phyloP scores from a whole-genome alignment of 495 filamentous ascomycete species.

The Aspergillus wentii region DNA sequence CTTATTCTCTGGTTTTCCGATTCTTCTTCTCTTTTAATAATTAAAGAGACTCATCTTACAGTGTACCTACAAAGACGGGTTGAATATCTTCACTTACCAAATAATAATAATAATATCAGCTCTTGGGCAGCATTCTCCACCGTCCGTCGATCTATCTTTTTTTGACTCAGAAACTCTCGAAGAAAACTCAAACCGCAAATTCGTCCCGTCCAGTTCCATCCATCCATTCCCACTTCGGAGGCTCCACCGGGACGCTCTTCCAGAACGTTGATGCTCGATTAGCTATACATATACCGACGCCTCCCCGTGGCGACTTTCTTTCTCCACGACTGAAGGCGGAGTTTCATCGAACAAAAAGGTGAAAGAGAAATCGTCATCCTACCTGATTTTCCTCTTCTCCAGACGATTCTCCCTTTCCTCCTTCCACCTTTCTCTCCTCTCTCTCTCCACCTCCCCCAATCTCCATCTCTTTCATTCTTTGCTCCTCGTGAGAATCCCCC shows the following conservation, averaged over 20 bases:
- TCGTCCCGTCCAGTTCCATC: conserved; percentile 16
- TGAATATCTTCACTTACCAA: too few species aligned
- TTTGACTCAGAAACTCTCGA: too few species aligned
- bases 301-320: conserved; percentile 25
- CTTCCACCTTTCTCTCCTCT: not conserved
- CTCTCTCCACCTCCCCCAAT: conserved; percentile 5
- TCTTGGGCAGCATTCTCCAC: too few species aligned
- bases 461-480: not conserved
- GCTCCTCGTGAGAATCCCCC: conserved; percentile 11
- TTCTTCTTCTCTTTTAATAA: too few species aligned
- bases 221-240: too few species aligned
- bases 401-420: too few species aligned
- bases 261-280: conserved; percentile 13
- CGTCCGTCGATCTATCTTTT: conserved; percentile 9
- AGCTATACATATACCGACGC: conserved; percentile 23
- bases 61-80: too few species aligned
- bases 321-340: conserved; percentile 21
- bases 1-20: conserved; percentile 6
- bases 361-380: conserved; percentile 1
- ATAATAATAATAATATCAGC: too few species aligned
- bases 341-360: not conserved
- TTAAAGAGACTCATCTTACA: too few species aligned
- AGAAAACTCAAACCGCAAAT: conserved; percentile 7
- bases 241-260: conserved; percentile 18
- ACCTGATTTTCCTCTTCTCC: conserved; percentile 5